A percentile compares a stretch with the other conserved stretches of the same genome.
These are phyloP conservation scores for Primulina huaijiensis DNA, from an alignment of 257 asterid genomes.

Conservation along the genomic window DNA sequence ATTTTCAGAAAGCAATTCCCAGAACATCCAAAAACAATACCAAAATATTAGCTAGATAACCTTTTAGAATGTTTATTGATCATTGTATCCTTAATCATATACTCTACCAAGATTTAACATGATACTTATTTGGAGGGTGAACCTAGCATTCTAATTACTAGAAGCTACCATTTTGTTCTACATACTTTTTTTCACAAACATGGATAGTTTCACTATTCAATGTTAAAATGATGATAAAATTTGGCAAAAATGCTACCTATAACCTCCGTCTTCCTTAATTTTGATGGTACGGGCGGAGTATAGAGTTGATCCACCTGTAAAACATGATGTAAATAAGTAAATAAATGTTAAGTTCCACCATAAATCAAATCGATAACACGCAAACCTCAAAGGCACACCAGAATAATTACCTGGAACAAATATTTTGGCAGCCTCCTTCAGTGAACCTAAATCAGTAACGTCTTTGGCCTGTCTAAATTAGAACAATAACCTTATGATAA, in stretches of 20 bases:
- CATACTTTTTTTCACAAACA: too few relatives aligned
- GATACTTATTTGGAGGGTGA: too few relatives aligned
- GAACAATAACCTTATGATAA: slow-evolving; percentile 26
- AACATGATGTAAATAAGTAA: slow-evolving; percentile 14
- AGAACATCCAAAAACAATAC: too few relatives aligned
- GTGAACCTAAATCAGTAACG: slow-evolving; percentile 78
- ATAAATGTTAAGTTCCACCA: slow-evolving; percentile 1
- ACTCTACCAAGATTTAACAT: too few relatives aligned
- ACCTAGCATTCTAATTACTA: too few relatives aligned
- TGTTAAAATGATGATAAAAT: not conserved
- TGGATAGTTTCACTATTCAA: not conserved
- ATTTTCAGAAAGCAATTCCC: too few relatives aligned
- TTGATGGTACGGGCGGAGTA: slow-evolving; percentile 75
- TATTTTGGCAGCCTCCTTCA: slow-evolving; percentile 80
- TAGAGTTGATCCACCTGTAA: slow-evolving; percentile 65
- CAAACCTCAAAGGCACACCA: slow-evolving; percentile 13
- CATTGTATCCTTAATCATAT: too few relatives aligned
- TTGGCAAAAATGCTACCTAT: slow-evolving; percentile 43
- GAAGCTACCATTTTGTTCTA: too few relatives aligned
- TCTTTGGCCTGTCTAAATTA: slow-evolving; percentile 73
- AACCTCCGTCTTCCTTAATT: slow-evolving; percentile 85
- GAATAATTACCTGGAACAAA: slow-evolving; percentile 76
- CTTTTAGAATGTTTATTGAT: too few relatives aligned
- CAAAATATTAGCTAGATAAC: too few relatives aligned
- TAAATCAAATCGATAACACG: not conserved